A percentile compares a stretch with the other conserved stretches of the same genome.
phyloP scores from a whole-genome alignment of 2,329 filamentous ascomycete species.

The Stagonosporopsis rhizophila region DNA sequence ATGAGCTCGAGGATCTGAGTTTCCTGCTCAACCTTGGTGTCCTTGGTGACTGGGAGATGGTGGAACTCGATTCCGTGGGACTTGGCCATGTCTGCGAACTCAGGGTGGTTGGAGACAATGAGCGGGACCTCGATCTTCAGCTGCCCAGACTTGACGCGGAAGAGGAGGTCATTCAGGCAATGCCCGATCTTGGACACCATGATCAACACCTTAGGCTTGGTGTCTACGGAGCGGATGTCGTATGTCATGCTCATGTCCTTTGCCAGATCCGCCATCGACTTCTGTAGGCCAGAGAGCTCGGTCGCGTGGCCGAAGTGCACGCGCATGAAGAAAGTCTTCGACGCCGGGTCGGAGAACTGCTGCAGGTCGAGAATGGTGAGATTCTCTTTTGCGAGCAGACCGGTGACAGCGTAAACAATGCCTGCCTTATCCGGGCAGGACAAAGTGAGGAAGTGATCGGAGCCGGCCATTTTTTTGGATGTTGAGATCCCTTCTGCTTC shows the following conservation, averaged over 20 bases:
- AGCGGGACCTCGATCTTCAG: slow-evolving; percentile 77
- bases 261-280: slow-evolving; percentile 69
- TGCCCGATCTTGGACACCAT: slow-evolving; percentile 92
- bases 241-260: slow-evolving; percentile 72
- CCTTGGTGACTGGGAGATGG: slow-evolving; percentile 79
- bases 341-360: slow-evolving; percentile 79
- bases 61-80: slow-evolving; percentile 81
- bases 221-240: slow-evolving; percentile 70
- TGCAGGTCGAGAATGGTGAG: slow-evolving; percentile 86
- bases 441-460: slow-evolving; percentile 67
- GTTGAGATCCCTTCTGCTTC: slow-evolving; percentile 34
- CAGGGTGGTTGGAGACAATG: slow-evolving; percentile 83
- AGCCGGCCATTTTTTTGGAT: slow-evolving; percentile 37
- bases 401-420: slow-evolving; percentile 85
- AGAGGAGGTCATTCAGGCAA: slow-evolving; percentile 83
- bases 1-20: slow-evolving; percentile 73
- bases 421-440: slow-evolving; percentile 85
- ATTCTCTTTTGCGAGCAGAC: slow-evolving; percentile 73
- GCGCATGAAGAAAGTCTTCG: slow-evolving; percentile 85
- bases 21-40: slow-evolving; percentile 80
- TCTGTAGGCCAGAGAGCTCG: slow-evolving; percentile 54
- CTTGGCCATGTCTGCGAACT: slow-evolving; percentile 71
- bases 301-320: slow-evolving; percentile 75
- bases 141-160: slow-evolving; percentile 77
- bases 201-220: slow-evolving; percentile 79